Conservation (phyloP, 202 grass and related monocot genomes). For the Sporobolus alterniflorus region DNA sequence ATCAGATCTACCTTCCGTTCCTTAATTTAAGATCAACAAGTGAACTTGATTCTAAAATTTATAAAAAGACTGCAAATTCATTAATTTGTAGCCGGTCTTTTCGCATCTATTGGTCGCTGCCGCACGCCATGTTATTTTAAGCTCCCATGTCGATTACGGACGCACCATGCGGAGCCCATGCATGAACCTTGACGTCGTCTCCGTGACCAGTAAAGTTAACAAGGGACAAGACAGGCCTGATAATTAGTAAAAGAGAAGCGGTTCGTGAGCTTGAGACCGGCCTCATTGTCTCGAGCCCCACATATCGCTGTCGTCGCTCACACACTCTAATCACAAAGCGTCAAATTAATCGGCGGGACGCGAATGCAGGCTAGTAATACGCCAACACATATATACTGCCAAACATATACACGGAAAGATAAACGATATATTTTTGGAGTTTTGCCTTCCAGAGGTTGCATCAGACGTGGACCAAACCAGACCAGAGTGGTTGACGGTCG, state of each 20-base stretch:
- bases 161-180: not conserved
- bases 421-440: too few species aligned
- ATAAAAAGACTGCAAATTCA: too few species aligned
- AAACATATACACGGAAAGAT: not conserved
- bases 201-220: constrained; percentile 28
- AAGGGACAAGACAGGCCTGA: constrained; percentile 45
- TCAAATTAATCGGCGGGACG: constrained; percentile 8
- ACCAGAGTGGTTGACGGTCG: constrained; percentile 26
- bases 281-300: constrained; percentile 50
- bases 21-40: too few species aligned
- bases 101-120: not conserved
- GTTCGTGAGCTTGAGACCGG: constrained; percentile 26
- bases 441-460: constrained; percentile 9
- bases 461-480: constrained; percentile 4
- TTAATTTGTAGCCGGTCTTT: too few species aligned
- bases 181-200: constrained; percentile 3
- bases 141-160: not conserved
- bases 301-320: not conserved
- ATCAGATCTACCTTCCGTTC: too few species aligned
- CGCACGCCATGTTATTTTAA: constrained; percentile 26
- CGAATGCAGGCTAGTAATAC: constrained; percentile 13
- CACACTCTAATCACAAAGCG: constrained; percentile 32
- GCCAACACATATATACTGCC: constrained; percentile 17
- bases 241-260: constrained; percentile 43
- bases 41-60: too few species aligned